These are phyloP conservation scores for Hygrophoropsis aurantiaca DNA, from an alignment of 768 basidiomycete genomes.

Conservation along the genomic window DNA sequence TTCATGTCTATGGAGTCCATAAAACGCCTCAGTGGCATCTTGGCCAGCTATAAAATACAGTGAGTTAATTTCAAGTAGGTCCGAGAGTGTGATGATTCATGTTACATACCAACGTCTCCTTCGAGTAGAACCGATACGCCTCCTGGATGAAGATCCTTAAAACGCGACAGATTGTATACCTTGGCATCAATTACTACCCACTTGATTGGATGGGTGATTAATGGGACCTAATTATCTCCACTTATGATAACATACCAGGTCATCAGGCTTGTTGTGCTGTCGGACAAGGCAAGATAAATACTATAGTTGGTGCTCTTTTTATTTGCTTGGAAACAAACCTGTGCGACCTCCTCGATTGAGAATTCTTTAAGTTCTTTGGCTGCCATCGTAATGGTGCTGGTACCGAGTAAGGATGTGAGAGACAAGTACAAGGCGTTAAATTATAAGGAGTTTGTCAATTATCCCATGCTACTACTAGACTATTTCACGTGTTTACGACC, in stretches of 20 bases:
- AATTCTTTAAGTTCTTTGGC: slow-evolving; percentile 41
- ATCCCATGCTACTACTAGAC: no score
- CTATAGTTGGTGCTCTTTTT: neutral
- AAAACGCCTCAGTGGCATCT: slow-evolving; percentile 88
- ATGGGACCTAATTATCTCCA: neutral
- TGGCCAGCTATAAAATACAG: slow-evolving; percentile 57
- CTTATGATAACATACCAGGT: slow-evolving; percentile 58
- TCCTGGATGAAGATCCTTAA: slow-evolving; percentile 82
- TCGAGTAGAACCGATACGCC: slow-evolving; percentile 78
- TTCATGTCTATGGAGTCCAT: slow-evolving; percentile 84
- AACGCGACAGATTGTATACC: slow-evolving; percentile 81
- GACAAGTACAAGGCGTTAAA: no score
- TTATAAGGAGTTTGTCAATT: no score
- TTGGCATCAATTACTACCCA: slow-evolving; percentile 86
- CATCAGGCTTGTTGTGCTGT: slow-evolving; percentile 75
- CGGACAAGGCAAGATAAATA: neutral
- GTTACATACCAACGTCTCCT: slow-evolving; percentile 63
- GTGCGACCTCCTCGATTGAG: slow-evolving; percentile 58
- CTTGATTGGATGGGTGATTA: slow-evolving; percentile 36
- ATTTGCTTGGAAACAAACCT: slow-evolving; percentile 33
- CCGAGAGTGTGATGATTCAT: neutral
- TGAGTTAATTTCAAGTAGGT: neutral
- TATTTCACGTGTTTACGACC: neutral
- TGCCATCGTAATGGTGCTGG: slow-evolving; percentile 18
- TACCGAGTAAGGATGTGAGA: no score